Conservation (phyloP, 208 protist genomes). For the Trypanosoma cruzi region DNA sequence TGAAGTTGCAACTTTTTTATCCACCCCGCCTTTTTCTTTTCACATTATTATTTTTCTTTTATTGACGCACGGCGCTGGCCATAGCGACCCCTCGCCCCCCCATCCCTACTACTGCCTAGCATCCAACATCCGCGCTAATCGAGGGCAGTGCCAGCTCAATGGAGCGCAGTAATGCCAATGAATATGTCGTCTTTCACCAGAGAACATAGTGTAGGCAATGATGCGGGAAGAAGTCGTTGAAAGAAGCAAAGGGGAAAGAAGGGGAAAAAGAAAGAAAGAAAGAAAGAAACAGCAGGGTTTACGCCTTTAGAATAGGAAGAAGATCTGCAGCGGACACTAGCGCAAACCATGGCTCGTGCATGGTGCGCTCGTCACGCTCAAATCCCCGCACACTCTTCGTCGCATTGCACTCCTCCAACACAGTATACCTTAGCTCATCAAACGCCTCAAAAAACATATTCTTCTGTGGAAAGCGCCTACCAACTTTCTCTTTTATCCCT, state of each 20-base stretch:
- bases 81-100: not conserved
- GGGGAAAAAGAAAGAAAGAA: not conserved
- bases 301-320: not conserved
- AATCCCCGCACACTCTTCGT: conserved; percentile 27
- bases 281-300: not conserved
- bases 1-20: not conserved
- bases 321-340: conserved; percentile 20
- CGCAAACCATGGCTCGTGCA: conserved; percentile 45
- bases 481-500: conserved; percentile 21
- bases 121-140: no score
- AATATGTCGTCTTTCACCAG: not conserved
- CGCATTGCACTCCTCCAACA: conserved; percentile 27
- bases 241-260: not conserved
- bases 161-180: not conserved
- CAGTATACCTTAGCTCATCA: conserved; percentile 22
- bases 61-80: not conserved
- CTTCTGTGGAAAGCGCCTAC: conserved; percentile 1
- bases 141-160: not conserved
- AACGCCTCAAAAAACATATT: conserved; percentile 29
- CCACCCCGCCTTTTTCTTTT: not conserved
- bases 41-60: no score
- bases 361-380: conserved; percentile 36
- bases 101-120: not conserved
- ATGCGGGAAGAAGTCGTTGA: not conserved
- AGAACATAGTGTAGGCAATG: not conserved